A percentile compares a stretch with the other conserved stretches of the same genome.
Conservation (phyloP, 768 basidiomycete species). For the Xerocomus potaroensis region DNA sequence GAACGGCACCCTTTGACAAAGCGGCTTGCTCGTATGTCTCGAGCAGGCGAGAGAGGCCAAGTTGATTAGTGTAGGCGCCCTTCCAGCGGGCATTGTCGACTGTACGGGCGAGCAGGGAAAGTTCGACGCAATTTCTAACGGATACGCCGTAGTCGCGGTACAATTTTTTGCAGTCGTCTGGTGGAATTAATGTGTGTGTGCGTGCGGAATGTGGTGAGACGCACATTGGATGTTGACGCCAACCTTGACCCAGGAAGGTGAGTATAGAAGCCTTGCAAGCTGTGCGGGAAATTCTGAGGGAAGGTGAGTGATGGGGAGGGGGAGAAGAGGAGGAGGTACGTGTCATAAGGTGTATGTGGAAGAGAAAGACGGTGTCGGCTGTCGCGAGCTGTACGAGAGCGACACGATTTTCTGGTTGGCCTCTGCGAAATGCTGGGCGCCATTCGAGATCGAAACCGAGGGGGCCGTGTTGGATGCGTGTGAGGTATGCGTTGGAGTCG, state of each 20-base stretch:
- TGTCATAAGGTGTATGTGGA: constrained; percentile 63
- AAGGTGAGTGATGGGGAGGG: constrained; percentile 4
- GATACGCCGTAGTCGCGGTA: constrained; percentile 41
- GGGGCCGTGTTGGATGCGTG: constrained; percentile 21
- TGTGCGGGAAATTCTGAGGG: constrained; percentile 48
- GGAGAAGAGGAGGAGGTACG: constrained; percentile 20
- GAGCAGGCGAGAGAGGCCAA: constrained; percentile 65
- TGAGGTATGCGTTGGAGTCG: constrained; percentile 20
- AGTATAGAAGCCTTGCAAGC: constrained; percentile 49
- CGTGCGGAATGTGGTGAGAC: constrained; percentile 7
- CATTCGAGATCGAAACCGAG: constrained; percentile 80
- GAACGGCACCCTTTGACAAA: constrained; percentile 56
- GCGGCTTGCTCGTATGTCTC: constrained; percentile 52
- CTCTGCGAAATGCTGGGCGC: constrained; percentile 58
- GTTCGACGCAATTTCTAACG: constrained; percentile 57
- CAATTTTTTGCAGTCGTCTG: constrained; percentile 69
- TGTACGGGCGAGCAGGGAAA: constrained; percentile 63
- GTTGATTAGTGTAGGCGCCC: constrained; percentile 54
- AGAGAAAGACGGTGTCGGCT: constrained; percentile 48
- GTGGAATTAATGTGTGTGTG: constrained; percentile 1
- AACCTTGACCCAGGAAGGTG: constrained; percentile 54
- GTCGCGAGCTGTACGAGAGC: constrained; percentile 73
- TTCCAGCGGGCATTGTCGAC: constrained; percentile 73
- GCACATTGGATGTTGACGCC: constrained; percentile 74
- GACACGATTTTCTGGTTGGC: constrained; percentile 57